A percentile compares a stretch with the other conserved stretches of the same genome.
phyloP scores from a whole-genome alignment of 2,329 filamentous ascomycete genomes.

The Zasmidium angulare region DNA sequence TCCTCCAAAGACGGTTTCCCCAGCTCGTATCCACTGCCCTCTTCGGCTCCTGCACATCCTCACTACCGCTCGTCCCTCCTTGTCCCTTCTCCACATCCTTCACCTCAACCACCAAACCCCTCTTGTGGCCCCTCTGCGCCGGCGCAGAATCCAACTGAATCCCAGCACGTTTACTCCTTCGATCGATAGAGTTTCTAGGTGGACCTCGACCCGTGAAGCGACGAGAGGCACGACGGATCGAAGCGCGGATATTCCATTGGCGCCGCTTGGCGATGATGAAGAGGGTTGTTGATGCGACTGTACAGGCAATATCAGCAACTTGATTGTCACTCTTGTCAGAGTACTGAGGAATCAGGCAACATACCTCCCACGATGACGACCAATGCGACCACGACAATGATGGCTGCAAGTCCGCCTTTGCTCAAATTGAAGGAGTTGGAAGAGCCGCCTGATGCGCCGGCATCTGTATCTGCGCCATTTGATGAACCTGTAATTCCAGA shows the following conservation, averaged over 20 bases:
- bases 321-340: too few relatives aligned
- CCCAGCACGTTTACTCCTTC: conserved; percentile 24
- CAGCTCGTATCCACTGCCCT: not conserved
- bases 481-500: conserved; percentile 8
- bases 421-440: conserved; percentile 64
- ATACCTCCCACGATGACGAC: conserved; percentile 64
- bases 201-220: conserved; percentile 44
- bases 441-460: conserved; percentile 62
- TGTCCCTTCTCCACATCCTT: conserved; percentile 35
- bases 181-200: conserved; percentile 5
- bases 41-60: conserved; percentile 10
- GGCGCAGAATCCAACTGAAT: conserved; percentile 21
- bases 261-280: conserved; percentile 82
- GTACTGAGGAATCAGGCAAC: too few relatives aligned
- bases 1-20: conserved; percentile 26
- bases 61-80: conserved; percentile 3
- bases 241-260: conserved; percentile 77
- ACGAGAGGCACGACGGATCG: conserved; percentile 63
- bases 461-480: conserved; percentile 34
- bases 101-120: conserved; percentile 26
- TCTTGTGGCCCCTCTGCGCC: conserved; percentile 24
- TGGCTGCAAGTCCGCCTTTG: conserved; percentile 68
- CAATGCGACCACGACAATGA: conserved; percentile 69
- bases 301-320: too few relatives aligned
- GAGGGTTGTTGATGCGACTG: conserved; percentile 65